Conservation (phyloP, 208 protist genomes). For the Trypanosoma melophagium region DNA sequence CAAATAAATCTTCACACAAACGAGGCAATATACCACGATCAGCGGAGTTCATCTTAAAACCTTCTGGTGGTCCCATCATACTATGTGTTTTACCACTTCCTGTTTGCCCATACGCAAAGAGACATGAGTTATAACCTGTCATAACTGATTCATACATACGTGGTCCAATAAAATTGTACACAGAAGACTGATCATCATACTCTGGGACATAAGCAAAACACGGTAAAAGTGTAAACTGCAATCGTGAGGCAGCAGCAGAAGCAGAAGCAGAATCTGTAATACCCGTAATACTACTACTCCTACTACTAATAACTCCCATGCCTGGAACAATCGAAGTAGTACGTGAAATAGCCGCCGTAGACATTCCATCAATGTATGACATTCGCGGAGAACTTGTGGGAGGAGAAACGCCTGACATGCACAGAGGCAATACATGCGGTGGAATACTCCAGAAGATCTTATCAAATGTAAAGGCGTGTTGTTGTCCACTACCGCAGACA, state of each 20-base stretch:
- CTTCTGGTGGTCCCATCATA: conserved; percentile 77
- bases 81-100: conserved; percentile 91
- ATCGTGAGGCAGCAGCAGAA: background rate
- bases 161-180: conserved; percentile 81
- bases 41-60: conserved; percentile 24
- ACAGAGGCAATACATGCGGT: conserved; percentile 46
- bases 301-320: background rate
- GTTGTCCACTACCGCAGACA: conserved; percentile 21
- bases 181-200: conserved; percentile 64
- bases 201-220: conserved; percentile 45
- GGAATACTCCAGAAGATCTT: conserved; percentile 76
- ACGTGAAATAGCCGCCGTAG: background rate
- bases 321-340: conserved; percentile 1
- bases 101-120: conserved; percentile 92
- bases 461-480: conserved; percentile 73
- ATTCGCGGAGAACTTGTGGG: background rate
- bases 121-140: conserved; percentile 84
- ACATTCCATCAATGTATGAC: conserved; percentile 5
- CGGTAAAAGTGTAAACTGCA: conserved; percentile 31
- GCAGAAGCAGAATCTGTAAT: background rate
- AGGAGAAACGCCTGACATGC: conserved; percentile 12
- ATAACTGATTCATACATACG: conserved; percentile 71
- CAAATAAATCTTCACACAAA: conserved; percentile 68
- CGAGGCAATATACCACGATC: conserved; percentile 85
- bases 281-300: conserved; percentile 5